Conservation (phyloP, 2,329 filamentous ascomycete species). For the Magnaporthiopsis incrustans region DNA sequence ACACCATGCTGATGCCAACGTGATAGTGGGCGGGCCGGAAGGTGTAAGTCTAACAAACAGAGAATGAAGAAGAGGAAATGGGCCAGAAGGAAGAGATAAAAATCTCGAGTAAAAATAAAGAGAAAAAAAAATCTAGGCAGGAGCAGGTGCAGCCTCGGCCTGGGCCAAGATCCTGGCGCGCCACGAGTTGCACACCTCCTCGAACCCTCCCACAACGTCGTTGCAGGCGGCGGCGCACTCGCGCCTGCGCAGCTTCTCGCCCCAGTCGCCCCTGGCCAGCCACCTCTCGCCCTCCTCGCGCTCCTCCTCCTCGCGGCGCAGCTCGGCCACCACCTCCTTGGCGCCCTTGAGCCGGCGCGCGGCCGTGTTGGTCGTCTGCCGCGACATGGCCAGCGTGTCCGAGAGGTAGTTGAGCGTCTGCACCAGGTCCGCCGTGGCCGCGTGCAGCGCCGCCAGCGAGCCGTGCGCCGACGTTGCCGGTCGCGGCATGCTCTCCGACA, state of each 20-base stretch:
- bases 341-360: slow-evolving; percentile 71
- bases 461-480: slow-evolving; percentile 54
- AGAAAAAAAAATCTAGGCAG: slow-evolving; percentile 8
- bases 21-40: too few species aligned
- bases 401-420: slow-evolving; percentile 78
- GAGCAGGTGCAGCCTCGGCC: slow-evolving; percentile 40
- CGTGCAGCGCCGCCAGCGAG: slow-evolving; percentile 61
- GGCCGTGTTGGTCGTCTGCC: slow-evolving; percentile 78
- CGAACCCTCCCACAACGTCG: slow-evolving; percentile 86
- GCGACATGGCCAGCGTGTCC: slow-evolving; percentile 89
- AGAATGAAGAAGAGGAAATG: background rate
- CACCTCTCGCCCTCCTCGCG: slow-evolving; percentile 76
- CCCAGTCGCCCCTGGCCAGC: slow-evolving; percentile 77
- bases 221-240: slow-evolving; percentile 79
- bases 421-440: slow-evolving; percentile 64
- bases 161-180: slow-evolving; percentile 64
- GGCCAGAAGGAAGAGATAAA: too few species aligned
- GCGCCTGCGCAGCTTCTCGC: slow-evolving; percentile 62
- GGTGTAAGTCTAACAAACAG: background rate
- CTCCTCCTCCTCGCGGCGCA: slow-evolving; percentile 73
- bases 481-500: slow-evolving; percentile 60
- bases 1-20: too few species aligned
- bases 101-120: background rate
- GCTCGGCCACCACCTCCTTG: slow-evolving; percentile 77
- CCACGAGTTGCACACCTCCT: slow-evolving; percentile 82